A percentile compares a stretch with the other conserved stretches of the same genome.
These are phyloP conservation scores for Albophoma yamanashiensis DNA, from an alignment of 2,329 filamentous ascomycete species.

Conservation along the genomic window DNA sequence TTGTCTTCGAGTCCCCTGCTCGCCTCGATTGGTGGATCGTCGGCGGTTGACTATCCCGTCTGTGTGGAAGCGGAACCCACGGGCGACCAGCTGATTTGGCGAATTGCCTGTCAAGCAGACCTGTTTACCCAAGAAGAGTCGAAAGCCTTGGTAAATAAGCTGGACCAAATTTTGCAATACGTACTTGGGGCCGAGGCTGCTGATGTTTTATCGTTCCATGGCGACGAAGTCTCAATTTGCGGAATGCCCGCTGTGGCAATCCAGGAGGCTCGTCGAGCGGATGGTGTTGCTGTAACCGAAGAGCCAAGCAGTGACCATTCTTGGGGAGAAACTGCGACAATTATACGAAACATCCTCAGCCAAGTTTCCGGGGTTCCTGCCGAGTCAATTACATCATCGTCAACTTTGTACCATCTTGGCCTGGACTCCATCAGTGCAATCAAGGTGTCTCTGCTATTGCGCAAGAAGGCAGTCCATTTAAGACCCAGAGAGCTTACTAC, in stretches of 20 bases:
- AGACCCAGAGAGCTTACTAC: slow-evolving; percentile 62
- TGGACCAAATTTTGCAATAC: slow-evolving; percentile 49
- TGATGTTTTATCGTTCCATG: slow-evolving; percentile 43
- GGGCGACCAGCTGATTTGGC: slow-evolving; percentile 50
- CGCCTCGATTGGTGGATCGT: slow-evolving; percentile 49
- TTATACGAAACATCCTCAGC: slow-evolving; percentile 37
- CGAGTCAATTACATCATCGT: slow-evolving; percentile 44
- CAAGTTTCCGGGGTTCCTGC: slow-evolving; percentile 50
- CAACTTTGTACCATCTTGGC: slow-evolving; percentile 72
- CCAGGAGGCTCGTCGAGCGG: background rate
- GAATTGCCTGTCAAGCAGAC: slow-evolving; percentile 55
- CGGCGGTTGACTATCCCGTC: slow-evolving; percentile 69
- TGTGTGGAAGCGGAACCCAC: slow-evolving; percentile 70
- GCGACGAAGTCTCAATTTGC: slow-evolving; percentile 49
- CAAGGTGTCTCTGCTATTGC: slow-evolving; percentile 64
- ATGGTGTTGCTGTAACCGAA: background rate
- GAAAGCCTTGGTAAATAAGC: slow-evolving; percentile 38
- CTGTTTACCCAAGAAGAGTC: slow-evolving; percentile 37
- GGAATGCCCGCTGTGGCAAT: slow-evolving; percentile 33
- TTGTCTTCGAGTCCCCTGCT: slow-evolving; percentile 31
- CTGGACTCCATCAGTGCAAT: slow-evolving; percentile 89
- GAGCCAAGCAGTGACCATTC: background rate
- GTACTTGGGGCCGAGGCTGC: slow-evolving; percentile 39
- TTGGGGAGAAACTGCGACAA: slow-evolving; percentile 24
- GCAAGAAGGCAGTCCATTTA: slow-evolving; percentile 49